Evolutionary conservation across 2,329 filamentous ascomycete species (phyloP).

Genomic region (Ophiosphaerella herpotricha): DNA sequence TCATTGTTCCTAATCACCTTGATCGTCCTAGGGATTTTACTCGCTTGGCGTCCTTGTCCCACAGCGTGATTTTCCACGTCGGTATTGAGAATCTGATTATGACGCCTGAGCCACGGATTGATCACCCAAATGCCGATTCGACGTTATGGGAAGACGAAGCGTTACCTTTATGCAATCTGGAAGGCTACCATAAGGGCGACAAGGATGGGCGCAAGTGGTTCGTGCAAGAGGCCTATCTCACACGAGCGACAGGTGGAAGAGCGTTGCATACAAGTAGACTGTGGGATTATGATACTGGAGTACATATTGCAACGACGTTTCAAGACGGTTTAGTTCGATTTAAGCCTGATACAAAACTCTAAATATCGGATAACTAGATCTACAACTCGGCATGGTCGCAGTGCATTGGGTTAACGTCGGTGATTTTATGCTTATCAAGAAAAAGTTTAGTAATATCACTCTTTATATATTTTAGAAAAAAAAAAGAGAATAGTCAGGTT

Average conservation of each 20-base stretch:
- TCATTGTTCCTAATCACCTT: conserved; percentile 56
- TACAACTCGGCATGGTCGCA: too few species aligned
- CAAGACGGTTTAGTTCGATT: conserved; percentile 41
- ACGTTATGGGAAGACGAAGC: conserved; percentile 29
- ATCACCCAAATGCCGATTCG: conserved; percentile 22
- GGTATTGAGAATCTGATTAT: conserved; percentile 20
- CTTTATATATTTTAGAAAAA: too few species aligned
- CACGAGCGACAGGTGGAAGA: conserved; percentile 29
- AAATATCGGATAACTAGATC: neutral
- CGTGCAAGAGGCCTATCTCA: conserved; percentile 36
- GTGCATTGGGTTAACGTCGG: too few species aligned
- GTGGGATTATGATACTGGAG: conserved; percentile 36
- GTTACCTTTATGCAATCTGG: conserved; percentile 28
- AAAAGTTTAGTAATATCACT: too few species aligned
- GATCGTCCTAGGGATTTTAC: conserved; percentile 27
- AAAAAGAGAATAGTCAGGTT: too few species aligned
- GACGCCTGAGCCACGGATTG: conserved; percentile 4
- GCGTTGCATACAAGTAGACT: conserved; percentile 34
- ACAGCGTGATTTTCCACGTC: conserved; percentile 42
- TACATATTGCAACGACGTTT: conserved; percentile 39
- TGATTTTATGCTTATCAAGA: too few species aligned
- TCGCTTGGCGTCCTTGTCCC: conserved; percentile 38
- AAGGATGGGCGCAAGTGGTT: conserved; percentile 39
- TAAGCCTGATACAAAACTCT: conserved; percentile 3
- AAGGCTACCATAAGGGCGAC: conserved; percentile 15